These are phyloP conservation scores for Penicillium macrosclerotiorum DNA, from an alignment of 495 filamentous ascomycete genomes.

Conservation along the genomic window DNA sequence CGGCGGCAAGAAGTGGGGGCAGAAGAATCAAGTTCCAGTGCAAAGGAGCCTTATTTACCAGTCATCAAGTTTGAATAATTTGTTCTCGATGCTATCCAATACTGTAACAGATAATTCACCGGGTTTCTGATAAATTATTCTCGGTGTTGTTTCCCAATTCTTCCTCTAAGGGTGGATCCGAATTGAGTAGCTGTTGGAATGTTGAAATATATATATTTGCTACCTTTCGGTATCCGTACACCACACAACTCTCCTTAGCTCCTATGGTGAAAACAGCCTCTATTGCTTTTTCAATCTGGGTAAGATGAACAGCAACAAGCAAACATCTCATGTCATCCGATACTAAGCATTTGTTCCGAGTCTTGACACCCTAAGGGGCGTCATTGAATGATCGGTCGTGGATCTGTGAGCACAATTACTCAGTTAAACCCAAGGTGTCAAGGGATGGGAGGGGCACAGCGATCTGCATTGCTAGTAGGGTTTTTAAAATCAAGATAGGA, in stretches of 20 bases:
- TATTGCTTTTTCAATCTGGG: slow-evolving; percentile 39
- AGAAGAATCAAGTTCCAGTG: slow-evolving; percentile 35
- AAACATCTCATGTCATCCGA: slow-evolving; percentile 43
- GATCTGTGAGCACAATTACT: slow-evolving; percentile 14
- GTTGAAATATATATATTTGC: not conserved
- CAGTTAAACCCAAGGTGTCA: slow-evolving; percentile 4
- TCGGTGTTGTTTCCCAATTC: not conserved
- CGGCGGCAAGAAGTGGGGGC: slow-evolving; percentile 40
- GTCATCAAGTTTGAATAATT: slow-evolving; percentile 44
- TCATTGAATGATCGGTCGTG: slow-evolving; percentile 6
- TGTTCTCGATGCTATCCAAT: slow-evolving; percentile 42
- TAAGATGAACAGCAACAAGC: slow-evolving; percentile 39
- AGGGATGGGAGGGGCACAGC: not conserved
- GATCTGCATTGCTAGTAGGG: not conserved
- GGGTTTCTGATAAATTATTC: slow-evolving; percentile 6
- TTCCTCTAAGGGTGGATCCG: not conserved
- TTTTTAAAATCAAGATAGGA: no score
- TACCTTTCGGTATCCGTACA: slow-evolving; percentile 33
- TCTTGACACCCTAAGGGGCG: slow-evolving; percentile 7
- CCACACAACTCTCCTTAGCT: slow-evolving; percentile 23
- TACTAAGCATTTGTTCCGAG: slow-evolving; percentile 42
- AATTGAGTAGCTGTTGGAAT: not conserved
- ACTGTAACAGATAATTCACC: slow-evolving; percentile 36
- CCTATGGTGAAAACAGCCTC: slow-evolving; percentile 35
- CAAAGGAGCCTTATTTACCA: slow-evolving; percentile 38